phyloP scores from a whole-genome alignment of 192 early-diverging fungal genomes.

The Linnemannia hyalina region DNA sequence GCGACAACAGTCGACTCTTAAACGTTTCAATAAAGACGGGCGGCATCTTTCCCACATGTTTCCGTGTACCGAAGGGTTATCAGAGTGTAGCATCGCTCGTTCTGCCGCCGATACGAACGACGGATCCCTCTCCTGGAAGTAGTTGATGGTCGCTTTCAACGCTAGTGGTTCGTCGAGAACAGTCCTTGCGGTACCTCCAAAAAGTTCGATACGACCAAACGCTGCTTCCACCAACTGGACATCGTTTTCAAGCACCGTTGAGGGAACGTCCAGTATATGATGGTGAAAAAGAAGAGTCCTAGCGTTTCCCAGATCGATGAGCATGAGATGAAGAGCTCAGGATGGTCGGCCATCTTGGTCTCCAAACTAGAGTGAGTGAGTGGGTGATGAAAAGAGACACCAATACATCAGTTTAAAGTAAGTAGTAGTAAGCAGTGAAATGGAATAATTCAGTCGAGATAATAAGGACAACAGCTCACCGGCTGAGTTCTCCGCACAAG shows the following conservation, averaged over 20 bases:
- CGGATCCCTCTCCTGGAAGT: slow-evolving; percentile 31
- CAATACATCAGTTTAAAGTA: too few relatives aligned
- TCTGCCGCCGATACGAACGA: slow-evolving; percentile 17
- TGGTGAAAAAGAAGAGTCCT: slow-evolving; percentile 29
- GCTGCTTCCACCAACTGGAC: slow-evolving; percentile 21
- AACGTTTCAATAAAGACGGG: slow-evolving; percentile 33
- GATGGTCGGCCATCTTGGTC: too few relatives aligned
- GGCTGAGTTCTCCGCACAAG: too few relatives aligned
- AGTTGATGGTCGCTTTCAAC: background rate
- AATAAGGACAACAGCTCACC: too few relatives aligned
- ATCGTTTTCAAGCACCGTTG: slow-evolving; percentile 24
- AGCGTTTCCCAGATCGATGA: background rate
- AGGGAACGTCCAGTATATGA: slow-evolving; percentile 15
- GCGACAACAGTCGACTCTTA: slow-evolving; percentile 26
- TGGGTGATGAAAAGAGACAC: too few relatives aligned
- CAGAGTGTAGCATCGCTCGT: slow-evolving; percentile 30
- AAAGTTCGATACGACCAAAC: slow-evolving; percentile 42
- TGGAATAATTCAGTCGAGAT: too few relatives aligned
- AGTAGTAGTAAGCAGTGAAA: too few relatives aligned
- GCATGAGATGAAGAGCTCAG: too few relatives aligned
- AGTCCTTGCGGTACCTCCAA: slow-evolving; percentile 19
- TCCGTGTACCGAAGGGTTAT: slow-evolving; percentile 17
- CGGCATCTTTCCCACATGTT: slow-evolving; percentile 47
- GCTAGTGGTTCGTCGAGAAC: slow-evolving; percentile 28
- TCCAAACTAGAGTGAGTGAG: too few relatives aligned